Conservation (phyloP, 2,329 filamentous ascomycete species). For the Fusarium secorum region DNA sequence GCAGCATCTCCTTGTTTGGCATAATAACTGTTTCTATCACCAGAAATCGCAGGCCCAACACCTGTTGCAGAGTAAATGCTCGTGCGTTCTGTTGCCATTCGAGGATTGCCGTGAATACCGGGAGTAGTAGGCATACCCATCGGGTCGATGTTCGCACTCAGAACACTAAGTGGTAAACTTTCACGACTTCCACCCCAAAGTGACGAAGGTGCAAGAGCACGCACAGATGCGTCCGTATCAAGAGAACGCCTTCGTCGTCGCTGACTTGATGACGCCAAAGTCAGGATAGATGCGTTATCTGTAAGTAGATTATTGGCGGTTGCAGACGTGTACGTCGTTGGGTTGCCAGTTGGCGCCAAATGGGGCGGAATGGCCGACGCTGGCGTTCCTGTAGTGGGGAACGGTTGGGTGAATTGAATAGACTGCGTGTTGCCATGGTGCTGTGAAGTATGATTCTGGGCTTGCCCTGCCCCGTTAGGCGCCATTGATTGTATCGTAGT, state of each 20-base stretch:
- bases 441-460: constrained; percentile 46
- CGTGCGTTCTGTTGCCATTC: constrained; percentile 67
- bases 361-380: constrained; percentile 78
- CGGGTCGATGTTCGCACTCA: constrained; percentile 73
- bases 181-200: constrained; percentile 84
- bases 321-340: constrained; percentile 77
- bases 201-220: constrained; percentile 82
- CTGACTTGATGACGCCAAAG: constrained; percentile 83
- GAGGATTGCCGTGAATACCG: constrained; percentile 60
- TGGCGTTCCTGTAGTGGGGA: constrained; percentile 67
- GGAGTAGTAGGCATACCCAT: constrained; percentile 54
- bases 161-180: constrained; percentile 78
- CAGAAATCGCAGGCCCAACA: constrained; percentile 68
- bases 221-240: constrained; percentile 86
- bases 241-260: constrained; percentile 78
- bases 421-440: constrained; percentile 55
- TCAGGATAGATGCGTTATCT: constrained; percentile 87
- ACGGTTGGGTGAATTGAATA: constrained; percentile 72
- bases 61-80: constrained; percentile 84
- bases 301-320: constrained; percentile 84
- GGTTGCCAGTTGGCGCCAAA: constrained; percentile 65
- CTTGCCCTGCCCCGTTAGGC: constrained; percentile 56
- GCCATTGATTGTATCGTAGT: constrained; percentile 84
- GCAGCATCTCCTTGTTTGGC: constrained; percentile 74
- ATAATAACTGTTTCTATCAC: constrained; percentile 85